Evolutionary conservation across 2,329 filamentous ascomycete species (phyloP).

Genomic region (Aspergillus flavus): DNA sequence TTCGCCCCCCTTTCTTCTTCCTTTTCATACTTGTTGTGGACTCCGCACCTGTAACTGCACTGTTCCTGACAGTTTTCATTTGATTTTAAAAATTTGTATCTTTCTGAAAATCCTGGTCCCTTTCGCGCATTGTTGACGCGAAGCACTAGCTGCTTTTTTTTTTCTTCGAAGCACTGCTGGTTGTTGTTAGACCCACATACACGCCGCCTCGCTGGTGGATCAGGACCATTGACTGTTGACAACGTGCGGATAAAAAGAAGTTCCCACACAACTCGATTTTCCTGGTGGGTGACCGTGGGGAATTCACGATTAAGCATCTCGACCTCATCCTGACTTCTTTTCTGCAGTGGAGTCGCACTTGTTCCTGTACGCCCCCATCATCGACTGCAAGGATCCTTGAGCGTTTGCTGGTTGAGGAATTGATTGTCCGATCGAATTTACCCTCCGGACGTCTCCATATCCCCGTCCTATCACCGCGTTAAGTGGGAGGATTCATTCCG

Average conservation of each 20-base stretch:
- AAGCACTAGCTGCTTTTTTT: conserved; percentile 28
- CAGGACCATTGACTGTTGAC: conserved; percentile 41
- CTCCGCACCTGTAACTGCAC: conserved; percentile 16
- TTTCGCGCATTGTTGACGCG: conserved; percentile 36
- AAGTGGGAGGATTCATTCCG: conserved; percentile 12
- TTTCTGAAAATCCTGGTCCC: conserved; percentile 23
- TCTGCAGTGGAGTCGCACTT: conserved; percentile 36
- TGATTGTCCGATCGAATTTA: conserved; percentile 6
- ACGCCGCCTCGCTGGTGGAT: conserved; percentile 44
- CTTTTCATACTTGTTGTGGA: conserved; percentile 11
- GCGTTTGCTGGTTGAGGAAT: conserved; percentile 15
- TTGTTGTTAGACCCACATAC: conserved; percentile 42
- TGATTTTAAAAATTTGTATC: conserved; percentile 16
- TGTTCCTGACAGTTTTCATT: conserved; percentile 22
- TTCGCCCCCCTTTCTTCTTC: conserved; percentile 19
- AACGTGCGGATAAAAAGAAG: conserved; percentile 46
- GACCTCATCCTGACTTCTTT: conserved; percentile 30
- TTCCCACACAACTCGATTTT: conserved; percentile 41
- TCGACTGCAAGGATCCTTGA: conserved; percentile 21
- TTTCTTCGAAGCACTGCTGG: conserved; percentile 31
- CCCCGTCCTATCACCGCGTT: conserved; percentile 22
- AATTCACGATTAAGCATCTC: conserved; percentile 40
- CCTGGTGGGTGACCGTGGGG: conserved; percentile 45
- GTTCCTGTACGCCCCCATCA: conserved; percentile 25
- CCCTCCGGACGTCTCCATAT: conserved; percentile 14